Evolutionary conservation across 352 stramenopile species (phyloP), one percentile per base, ranked within the genome.

Genomic region (Globisporangium iwayamae): DNA sequence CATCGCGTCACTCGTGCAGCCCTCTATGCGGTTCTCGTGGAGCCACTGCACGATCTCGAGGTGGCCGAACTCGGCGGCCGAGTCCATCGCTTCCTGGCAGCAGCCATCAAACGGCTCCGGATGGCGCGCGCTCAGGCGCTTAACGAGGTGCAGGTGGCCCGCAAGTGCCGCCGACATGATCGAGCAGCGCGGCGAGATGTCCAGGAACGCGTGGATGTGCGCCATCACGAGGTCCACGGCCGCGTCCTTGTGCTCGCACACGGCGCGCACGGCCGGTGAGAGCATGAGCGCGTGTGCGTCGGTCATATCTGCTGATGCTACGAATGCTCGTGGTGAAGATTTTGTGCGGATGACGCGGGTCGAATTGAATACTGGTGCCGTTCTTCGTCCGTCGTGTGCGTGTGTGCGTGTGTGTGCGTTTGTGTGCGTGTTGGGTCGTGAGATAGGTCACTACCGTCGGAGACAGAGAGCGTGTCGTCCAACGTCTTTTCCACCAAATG

Each of bases 61-160:
- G 36, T 74, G 65, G 0, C 68, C 67, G 13, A 65, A 56, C 52
- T 65, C 68, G 16, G 70, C 67, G n/a, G 68, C 73, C 59, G 69
- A 38, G 60, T 78, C 68, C 68, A 80, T 78, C 46, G 68, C 71
- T 36, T 71, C 57, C 22, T 64, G 16, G 18, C 66, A 64, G 47
- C 70, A 79, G 11, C 39, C 54, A 7, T 83, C 74, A 3, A 67
- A 45, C 1, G 73, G 68, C 32, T 70, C 20, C 16, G 59, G 56
- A 53, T 82, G 69, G 20, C 63, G 54, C 39, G 46, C 18, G 47
- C 87, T 76, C 51, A 93, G 67, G 70, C 80, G 89, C 32, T 79
- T 62, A 34, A 93, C 76, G 3, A 93, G 68, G 0, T 78, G 68
- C 54, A 80, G 43, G 43, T 88, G 76, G 22, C 83, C 83, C 2